Percentiles rank a stretch among this genome's conserved stretches.
Evolutionary conservation across 352 stramenopile species (phyloP).

Genomic region (Phytophthora capsici): DNA sequence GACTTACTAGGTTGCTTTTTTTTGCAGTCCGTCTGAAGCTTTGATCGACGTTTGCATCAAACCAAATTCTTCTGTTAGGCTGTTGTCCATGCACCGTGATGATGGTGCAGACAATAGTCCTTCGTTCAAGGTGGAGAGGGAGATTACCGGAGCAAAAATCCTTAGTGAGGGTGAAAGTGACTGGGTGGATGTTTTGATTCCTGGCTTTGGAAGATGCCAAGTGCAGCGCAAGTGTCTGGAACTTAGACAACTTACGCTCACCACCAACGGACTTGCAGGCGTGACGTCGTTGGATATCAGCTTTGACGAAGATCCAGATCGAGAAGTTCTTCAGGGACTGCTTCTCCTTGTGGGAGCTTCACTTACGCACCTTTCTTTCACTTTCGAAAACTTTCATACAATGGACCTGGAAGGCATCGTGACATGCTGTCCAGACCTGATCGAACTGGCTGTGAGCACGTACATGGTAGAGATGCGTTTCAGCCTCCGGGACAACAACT

Average conservation of each 20-base stretch:
- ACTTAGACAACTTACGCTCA: conserved; percentile 15
- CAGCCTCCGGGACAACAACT: conserved; percentile 24
- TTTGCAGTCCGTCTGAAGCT: neutral
- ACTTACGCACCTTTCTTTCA: conserved; percentile 24
- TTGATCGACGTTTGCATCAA: conserved; percentile 22
- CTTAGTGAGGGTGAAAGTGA: conserved; percentile 4
- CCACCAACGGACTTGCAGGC: conserved; percentile 24
- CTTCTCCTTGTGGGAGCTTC: conserved; percentile 30
- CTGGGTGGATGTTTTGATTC: conserved; percentile 19
- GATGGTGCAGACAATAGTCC: conserved; percentile 1
- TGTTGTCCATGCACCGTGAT: conserved; percentile 12
- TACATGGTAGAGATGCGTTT: conserved; percentile 28
- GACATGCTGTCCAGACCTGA: conserved; percentile 25
- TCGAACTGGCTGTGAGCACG: conserved; percentile 30
- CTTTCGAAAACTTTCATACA: conserved; percentile 26
- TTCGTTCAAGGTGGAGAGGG: conserved; percentile 22
- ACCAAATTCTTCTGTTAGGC: conserved; percentile 1
- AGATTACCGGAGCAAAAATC: conserved; percentile 16
- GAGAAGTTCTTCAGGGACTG: conserved; percentile 21
- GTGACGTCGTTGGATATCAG: conserved; percentile 27
- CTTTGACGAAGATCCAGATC: conserved; percentile 30
- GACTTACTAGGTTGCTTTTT: conserved; percentile 12
- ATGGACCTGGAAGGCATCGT: conserved; percentile 29
- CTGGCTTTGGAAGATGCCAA: conserved; percentile 31
- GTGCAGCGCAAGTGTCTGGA: conserved; percentile 10